Evolutionary conservation across 768 basidiomycete species (phyloP).

Genomic region (Cyclocybe cylindracea): DNA sequence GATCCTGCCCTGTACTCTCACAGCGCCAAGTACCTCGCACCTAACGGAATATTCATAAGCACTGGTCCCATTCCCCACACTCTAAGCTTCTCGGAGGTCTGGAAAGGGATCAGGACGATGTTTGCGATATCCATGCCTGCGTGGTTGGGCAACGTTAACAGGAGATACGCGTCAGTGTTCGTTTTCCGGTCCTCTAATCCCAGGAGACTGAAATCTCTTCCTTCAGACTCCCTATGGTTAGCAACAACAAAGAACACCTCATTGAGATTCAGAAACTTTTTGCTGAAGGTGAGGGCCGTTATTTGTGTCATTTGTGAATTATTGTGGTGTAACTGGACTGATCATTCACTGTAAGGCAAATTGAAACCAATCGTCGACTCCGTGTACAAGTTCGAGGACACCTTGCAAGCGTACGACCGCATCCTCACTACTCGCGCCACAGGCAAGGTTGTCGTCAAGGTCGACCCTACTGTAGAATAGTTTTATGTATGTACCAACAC

Average conservation of each 20-base stretch:
- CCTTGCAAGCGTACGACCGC: slow-evolving; percentile 60
- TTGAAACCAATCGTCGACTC: slow-evolving; percentile 62
- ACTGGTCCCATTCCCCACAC: slow-evolving; percentile 47
- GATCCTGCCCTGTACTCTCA: slow-evolving; percentile 51
- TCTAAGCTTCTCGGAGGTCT: slow-evolving; percentile 28
- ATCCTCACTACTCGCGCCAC: slow-evolving; percentile 55
- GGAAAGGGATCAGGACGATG: slow-evolving; percentile 30
- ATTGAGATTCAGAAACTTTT: slow-evolving; percentile 36
- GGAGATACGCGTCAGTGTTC: slow-evolving; percentile 44
- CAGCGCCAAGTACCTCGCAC: slow-evolving; percentile 54
- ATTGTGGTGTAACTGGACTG: too few species aligned
- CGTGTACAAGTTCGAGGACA: slow-evolving; percentile 56
- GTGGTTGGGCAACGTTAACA: slow-evolving; percentile 54
- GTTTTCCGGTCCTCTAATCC: neutral
- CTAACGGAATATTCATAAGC: slow-evolving; percentile 52
- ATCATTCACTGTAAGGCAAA: slow-evolving; percentile 32
- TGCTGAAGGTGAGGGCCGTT: slow-evolving; percentile 37
- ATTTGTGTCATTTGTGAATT: neutral
- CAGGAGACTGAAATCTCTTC: neutral
- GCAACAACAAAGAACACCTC: slow-evolving; percentile 34
- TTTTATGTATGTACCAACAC: neutral
- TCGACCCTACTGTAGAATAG: slow-evolving; percentile 26
- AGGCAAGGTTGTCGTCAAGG: slow-evolving; percentile 68
- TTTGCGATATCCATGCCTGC: slow-evolving; percentile 40
- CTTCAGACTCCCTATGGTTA: slow-evolving; percentile 29